Percentiles rank a stretch among this genome's conserved stretches.
These are phyloP conservation scores for Moniliophthora roreri DNA, from an alignment of 1,284 basidiomycete genomes.

Conservation along the genomic window DNA sequence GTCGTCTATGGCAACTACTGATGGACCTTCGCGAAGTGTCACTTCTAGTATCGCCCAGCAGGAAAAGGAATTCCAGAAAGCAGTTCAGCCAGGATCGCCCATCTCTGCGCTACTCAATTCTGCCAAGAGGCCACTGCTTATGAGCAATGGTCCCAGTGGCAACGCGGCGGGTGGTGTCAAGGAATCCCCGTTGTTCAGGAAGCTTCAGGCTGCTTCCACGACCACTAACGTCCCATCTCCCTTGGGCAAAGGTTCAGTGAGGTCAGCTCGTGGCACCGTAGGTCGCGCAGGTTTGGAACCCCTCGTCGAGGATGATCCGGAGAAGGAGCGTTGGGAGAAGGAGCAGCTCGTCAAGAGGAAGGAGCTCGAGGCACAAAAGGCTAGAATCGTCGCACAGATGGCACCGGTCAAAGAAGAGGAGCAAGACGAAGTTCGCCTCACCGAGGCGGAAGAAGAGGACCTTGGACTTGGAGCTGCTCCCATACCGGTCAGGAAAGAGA, in stretches of 20 bases:
- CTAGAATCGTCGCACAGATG: conserved; percentile 89
- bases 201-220: conserved; percentile 35
- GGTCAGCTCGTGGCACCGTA: conserved; percentile 4
- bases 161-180: conserved; percentile 27
- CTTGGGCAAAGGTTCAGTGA: conserved; percentile 27
- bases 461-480: conserved; percentile 46
- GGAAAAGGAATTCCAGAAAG: conserved; percentile 95
- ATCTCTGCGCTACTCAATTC: conserved; percentile 91
- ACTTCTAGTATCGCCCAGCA: conserved; percentile 76
- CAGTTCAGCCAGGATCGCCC: conserved; percentile 92
- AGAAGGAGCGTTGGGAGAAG: conserved; percentile 36
- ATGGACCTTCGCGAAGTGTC: conserved; percentile 33
- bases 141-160: conserved; percentile 44
- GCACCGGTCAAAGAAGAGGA: conserved; percentile 58
- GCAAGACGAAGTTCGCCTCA: conserved; percentile 45
- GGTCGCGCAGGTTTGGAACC: conserved; percentile 39
- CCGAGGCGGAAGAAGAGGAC: conserved; percentile 27
- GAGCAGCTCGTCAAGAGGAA: conserved; percentile 60
- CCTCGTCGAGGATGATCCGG: conserved; percentile 51
- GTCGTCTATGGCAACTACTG: conserved; percentile 17
- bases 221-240: conserved; percentile 38
- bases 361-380: conserved; percentile 84
- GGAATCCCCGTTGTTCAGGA: conserved; percentile 52
- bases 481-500: conserved; percentile 33
- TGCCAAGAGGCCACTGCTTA: conserved; percentile 85